These are phyloP conservation scores for Aspergillus bridgeri DNA, from an alignment of 495 filamentous ascomycete species.

Conservation along the genomic window DNA sequence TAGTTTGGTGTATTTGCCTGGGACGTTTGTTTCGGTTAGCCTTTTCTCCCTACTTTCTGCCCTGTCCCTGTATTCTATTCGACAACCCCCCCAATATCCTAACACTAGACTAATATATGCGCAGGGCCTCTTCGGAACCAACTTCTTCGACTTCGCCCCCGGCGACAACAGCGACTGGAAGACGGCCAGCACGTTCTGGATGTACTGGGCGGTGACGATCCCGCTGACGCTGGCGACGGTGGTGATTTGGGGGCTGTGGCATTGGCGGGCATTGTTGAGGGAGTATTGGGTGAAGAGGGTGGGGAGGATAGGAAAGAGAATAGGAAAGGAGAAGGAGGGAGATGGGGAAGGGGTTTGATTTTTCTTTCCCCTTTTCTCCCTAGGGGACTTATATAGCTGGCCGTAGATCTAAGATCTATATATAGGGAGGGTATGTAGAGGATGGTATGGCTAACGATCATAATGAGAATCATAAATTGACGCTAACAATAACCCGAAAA, in stretches of 20 bases:
- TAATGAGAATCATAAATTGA: too few relatives aligned
- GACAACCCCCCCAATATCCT: neutral
- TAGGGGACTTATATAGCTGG: too few relatives aligned
- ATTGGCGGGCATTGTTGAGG: conserved; percentile 6
- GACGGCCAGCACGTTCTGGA: conserved; percentile 26
- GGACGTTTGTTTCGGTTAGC: conserved; percentile 36
- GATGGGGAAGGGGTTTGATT: neutral
- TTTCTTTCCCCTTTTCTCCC: too few relatives aligned
- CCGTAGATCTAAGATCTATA: too few relatives aligned
- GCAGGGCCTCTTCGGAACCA: conserved; percentile 34
- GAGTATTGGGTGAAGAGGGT: neutral
- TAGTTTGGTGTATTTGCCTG: conserved; percentile 37
- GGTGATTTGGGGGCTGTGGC: conserved; percentile 24
- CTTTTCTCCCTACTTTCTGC: too few relatives aligned
- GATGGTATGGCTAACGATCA: too few relatives aligned
- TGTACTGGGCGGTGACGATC: conserved; percentile 33
- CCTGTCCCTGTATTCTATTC: neutral
- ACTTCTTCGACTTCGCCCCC: conserved; percentile 29
- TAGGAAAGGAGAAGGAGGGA: neutral
- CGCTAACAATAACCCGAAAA: too few relatives aligned
- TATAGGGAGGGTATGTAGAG: too few relatives aligned
- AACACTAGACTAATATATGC: neutral
- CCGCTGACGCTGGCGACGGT: conserved; percentile 27
- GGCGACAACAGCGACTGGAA: conserved; percentile 10
- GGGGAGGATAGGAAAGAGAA: neutral